phyloP scores from a whole-genome alignment of 805 yeast genomes.

The Candida maesae region DNA sequence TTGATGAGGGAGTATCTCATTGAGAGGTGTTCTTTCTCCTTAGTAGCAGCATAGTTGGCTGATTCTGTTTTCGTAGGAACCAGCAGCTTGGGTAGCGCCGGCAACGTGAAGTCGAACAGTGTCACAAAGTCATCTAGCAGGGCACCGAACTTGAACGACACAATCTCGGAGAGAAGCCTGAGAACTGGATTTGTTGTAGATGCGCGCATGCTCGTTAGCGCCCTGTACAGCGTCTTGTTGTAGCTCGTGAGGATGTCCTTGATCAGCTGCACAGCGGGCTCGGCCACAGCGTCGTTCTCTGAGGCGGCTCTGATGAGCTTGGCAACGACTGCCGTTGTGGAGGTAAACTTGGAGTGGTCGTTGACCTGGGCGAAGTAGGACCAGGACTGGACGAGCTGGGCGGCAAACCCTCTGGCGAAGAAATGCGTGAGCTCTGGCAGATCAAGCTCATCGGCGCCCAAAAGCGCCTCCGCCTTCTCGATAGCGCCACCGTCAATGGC shows the following conservation, averaged over 20 bases:
- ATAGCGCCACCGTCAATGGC: conserved; percentile 17
- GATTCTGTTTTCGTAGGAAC: conserved; percentile 48
- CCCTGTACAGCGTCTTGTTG: conserved; percentile 62
- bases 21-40: conserved; percentile 35
- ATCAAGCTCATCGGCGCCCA: conserved; percentile 13
- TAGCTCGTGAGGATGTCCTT: conserved; percentile 52
- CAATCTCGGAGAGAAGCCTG: conserved; percentile 50
- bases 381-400: conserved; percentile 43
- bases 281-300: conserved; percentile 17
- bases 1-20: conserved; percentile 57
- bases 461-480: conserved; percentile 17
- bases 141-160: conserved; percentile 45
- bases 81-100: conserved; percentile 58
- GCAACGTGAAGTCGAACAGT: conserved; percentile 62
- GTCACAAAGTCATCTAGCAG: conserved; percentile 56
- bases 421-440: conserved; percentile 27
- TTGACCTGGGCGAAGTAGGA: conserved; percentile 43
- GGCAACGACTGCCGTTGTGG: conserved; percentile 39
- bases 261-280: conserved; percentile 38
- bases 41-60: conserved; percentile 32
- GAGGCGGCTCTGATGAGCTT: conserved; percentile 29
- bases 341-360: conserved; percentile 49
- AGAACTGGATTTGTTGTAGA: conserved; percentile 58
- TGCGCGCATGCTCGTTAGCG: conserved; percentile 55
- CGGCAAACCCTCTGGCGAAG: conserved; percentile 32